Evolutionary conservation across 2,329 filamentous ascomycete species (phyloP).

Genomic region (Myriosclerotinia scirpicola): DNA sequence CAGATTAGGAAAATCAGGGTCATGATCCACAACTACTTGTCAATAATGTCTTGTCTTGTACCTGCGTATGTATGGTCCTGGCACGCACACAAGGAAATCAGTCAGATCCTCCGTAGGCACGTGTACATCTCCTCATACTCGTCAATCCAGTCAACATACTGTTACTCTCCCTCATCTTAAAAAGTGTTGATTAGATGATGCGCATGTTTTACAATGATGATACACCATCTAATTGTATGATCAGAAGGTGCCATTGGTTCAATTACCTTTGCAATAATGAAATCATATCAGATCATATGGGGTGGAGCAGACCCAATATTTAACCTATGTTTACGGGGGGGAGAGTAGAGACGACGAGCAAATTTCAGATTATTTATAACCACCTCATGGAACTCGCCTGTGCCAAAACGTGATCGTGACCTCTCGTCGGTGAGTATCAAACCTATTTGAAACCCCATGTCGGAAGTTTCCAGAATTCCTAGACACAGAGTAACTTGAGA

Average conservation of each 20-base stretch:
- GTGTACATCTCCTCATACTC: neutral
- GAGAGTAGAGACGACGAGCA: neutral
- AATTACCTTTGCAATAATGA: no score
- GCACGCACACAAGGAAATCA: conserved; percentile 1
- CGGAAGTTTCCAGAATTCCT: neutral
- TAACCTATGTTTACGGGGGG: no score
- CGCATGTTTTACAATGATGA: no score
- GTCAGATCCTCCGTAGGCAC: neutral
- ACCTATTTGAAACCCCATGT: conserved; percentile 11
- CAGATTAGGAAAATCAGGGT: conserved; percentile 8
- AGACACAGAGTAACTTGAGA: neutral
- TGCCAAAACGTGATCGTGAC: conserved; percentile 7
- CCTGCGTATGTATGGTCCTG: conserved; percentile 12
- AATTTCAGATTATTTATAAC: neutral
- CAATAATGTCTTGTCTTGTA: neutral
- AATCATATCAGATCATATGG: no score
- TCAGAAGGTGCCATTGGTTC: no score
- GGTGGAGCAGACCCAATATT: no score
- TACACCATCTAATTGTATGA: no score
- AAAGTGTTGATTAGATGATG: no score
- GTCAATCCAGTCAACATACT: neutral
- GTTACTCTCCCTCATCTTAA: no score
- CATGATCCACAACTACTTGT: conserved; percentile 1
- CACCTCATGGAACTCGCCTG: neutral
- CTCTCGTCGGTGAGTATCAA: conserved; percentile 10